Evolutionary conservation across 495 filamentous ascomycete species (phyloP).

Genomic region (Hypomontagnella monticulosa): DNA sequence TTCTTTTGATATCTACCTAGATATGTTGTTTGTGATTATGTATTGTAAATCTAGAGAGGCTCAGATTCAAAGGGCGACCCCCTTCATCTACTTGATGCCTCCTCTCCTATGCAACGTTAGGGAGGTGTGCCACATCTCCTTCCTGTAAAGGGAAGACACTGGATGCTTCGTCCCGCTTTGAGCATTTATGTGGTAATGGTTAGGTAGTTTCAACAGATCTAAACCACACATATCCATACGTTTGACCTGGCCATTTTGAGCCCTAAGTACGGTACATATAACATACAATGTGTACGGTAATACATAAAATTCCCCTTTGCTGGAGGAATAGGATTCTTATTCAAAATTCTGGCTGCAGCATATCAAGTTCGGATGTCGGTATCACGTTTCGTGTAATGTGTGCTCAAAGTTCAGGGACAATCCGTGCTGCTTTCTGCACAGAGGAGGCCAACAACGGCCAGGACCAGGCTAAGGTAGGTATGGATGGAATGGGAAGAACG

Average conservation of each 20-base stretch:
- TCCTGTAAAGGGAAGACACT: conserved; percentile 36
- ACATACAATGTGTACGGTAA: neutral
- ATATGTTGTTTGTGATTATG: conserved; percentile 15
- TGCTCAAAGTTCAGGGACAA: conserved; percentile 22
- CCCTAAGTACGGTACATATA: conserved; percentile 6
- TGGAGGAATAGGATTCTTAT: neutral
- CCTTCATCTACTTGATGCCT: conserved; percentile 42
- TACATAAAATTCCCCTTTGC: neutral
- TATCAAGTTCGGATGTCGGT: conserved; percentile 16
- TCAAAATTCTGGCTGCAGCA: conserved; percentile 8
- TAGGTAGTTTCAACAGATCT: conserved; percentile 20
- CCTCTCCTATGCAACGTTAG: conserved; percentile 36
- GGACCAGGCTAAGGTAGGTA: neutral
- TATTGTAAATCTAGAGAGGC: conserved; percentile 27
- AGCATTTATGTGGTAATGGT: conserved; percentile 14
- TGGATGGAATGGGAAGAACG: conserved; percentile 1
- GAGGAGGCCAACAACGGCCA: conserved; percentile 10
- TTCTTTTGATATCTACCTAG: too few relatives aligned
- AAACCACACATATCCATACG: conserved; percentile 5
- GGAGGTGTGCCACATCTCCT: conserved; percentile 30
- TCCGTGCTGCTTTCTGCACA: conserved; percentile 22
- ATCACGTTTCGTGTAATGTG: conserved; percentile 29
- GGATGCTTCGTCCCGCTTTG: conserved; percentile 32
- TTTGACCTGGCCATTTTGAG: conserved; percentile 15
- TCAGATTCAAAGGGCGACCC: conserved; percentile 21